A percentile compares a stretch with the other conserved stretches of the same genome.
These are phyloP conservation scores for Nakazawaea ernobii DNA, from an alignment of 805 yeast species.

Conservation along the genomic window DNA sequence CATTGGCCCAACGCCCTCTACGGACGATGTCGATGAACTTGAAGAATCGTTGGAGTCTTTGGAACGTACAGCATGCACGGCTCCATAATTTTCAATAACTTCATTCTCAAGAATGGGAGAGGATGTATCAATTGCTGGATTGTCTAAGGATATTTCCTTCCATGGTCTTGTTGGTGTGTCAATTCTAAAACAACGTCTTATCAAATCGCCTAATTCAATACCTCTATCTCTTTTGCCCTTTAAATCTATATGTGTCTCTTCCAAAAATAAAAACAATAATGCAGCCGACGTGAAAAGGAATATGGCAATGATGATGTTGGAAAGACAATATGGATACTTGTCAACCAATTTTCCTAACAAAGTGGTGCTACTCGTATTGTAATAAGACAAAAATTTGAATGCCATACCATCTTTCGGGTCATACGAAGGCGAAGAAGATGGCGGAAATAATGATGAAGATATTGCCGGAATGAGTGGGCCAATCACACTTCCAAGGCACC, in stretches of 20 bases:
- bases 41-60: neutral
- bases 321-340: constrained; percentile 44
- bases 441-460: neutral
- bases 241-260: constrained; percentile 41
- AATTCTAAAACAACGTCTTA: constrained; percentile 17
- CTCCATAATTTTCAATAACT: neutral
- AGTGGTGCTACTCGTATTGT: neutral
- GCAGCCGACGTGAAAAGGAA: constrained; percentile 30
- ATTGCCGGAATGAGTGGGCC: constrained; percentile 40
- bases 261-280: constrained; percentile 33
- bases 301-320: constrained; percentile 41
- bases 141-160: constrained; percentile 5
- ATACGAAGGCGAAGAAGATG: neutral
- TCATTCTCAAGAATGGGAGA: neutral
- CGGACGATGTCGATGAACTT: neutral
- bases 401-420: neutral
- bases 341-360: constrained; percentile 15
- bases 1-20: constrained; percentile 8
- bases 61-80: neutral
- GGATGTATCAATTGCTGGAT: neutral
- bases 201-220: constrained; percentile 36
- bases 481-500: constrained; percentile 53
- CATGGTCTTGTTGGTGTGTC: constrained; percentile 11
- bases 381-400: neutral
- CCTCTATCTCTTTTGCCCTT: constrained; percentile 37